Evolutionary conservation across 495 filamentous ascomycete species (phyloP).

Genomic region (Lichina pygmaea): DNA sequence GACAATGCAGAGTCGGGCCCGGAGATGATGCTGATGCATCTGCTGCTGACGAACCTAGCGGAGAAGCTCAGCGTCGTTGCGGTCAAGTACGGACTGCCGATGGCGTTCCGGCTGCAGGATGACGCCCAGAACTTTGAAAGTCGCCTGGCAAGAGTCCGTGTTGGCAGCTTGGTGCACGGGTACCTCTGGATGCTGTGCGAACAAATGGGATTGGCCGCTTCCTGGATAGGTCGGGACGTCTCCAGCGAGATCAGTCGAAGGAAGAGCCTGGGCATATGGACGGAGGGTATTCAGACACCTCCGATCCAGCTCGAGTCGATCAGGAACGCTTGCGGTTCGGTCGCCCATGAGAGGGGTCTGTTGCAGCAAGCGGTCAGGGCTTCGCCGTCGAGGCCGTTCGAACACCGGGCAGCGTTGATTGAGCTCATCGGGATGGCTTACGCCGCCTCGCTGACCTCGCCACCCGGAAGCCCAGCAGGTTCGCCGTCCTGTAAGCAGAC

Average conservation of each 20-base stretch:
- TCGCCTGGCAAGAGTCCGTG: conserved; percentile 35
- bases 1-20: conserved; percentile 29
- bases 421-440: conserved; percentile 47
- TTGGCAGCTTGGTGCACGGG: conserved; percentile 64
- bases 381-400: conserved; percentile 36
- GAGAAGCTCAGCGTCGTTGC: conserved; percentile 65
- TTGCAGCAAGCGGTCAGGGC: conserved; percentile 23
- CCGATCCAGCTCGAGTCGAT: conserved; percentile 23
- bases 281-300: conserved; percentile 31
- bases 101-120: conserved; percentile 70
- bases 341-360: conserved; percentile 11
- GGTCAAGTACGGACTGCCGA: conserved; percentile 49
- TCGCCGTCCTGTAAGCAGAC: conserved; percentile 39
- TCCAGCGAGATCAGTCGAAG: conserved; percentile 49
- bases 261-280: conserved; percentile 45
- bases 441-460: conserved; percentile 23
- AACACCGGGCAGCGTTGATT: conserved; percentile 35
- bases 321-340: neutral
- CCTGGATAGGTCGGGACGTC: conserved; percentile 36
- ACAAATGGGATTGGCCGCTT: conserved; percentile 47
- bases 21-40: conserved; percentile 49
- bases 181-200: conserved; percentile 61
- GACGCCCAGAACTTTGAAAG: conserved; percentile 41
- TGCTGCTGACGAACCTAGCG: conserved; percentile 43
- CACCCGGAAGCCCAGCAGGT: conserved; percentile 37